Evolutionary conservation across 192 early-diverging fungal genomes (phyloP).

Genomic region (Coemansia sp.): DNA sequence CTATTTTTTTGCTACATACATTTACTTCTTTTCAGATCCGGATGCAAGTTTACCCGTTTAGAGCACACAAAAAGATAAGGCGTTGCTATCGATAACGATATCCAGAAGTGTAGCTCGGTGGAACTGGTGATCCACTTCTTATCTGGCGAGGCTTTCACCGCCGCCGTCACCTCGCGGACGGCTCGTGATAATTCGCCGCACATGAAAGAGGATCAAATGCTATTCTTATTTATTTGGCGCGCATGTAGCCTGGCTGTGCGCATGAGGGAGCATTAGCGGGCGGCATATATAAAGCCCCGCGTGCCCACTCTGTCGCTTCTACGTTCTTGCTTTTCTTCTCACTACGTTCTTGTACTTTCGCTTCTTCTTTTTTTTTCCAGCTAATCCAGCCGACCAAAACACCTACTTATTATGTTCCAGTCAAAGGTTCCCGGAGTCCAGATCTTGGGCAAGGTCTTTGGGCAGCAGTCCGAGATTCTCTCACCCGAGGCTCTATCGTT

Average conservation of each 20-base stretch:
- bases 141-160: constrained; percentile 2
- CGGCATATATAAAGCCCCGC: background rate
- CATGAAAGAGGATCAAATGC: constrained; percentile 2
- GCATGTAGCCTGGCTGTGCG: background rate
- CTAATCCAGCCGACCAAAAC: background rate
- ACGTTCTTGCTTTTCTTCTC: constrained; percentile 9
- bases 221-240: background rate
- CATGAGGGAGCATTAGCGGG: background rate
- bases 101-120: constrained; percentile 2
- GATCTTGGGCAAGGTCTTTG: constrained; percentile 68
- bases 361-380: background rate
- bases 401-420: constrained; percentile 33
- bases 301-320: background rate
- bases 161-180: background rate
- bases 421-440: constrained; percentile 71
- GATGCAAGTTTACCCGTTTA: background rate
- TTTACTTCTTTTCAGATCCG: background rate
- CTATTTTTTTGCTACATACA: background rate
- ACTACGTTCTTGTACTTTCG: background rate
- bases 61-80: background rate
- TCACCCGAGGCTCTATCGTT: constrained; percentile 82
- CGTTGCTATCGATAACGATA: constrained; percentile 1
- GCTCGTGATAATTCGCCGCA: constrained; percentile 4
- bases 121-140: constrained; percentile 8
- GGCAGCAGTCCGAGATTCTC: constrained; percentile 75